Percentiles rank a stretch among this genome's conserved stretches.
Evolutionary conservation across 2,329 filamentous ascomycete species (phyloP).

Genomic region (Sporothrix curviconia): DNA sequence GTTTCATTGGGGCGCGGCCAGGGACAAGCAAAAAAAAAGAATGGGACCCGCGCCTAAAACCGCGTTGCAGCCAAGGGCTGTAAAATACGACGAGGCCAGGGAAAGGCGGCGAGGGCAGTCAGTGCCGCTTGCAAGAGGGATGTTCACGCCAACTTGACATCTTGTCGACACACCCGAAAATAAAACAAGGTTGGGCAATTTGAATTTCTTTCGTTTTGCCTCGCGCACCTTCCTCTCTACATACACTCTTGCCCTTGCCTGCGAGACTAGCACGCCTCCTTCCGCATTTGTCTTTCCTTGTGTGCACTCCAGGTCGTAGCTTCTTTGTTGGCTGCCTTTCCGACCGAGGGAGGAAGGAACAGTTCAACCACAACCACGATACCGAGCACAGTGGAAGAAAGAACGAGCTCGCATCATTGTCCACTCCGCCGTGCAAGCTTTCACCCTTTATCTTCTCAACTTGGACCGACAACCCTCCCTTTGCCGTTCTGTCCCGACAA

Average conservation of each 20-base stretch:
- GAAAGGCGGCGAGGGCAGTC: background rate
- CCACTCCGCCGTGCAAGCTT: no score
- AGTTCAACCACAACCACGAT: no score
- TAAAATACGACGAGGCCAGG: background rate
- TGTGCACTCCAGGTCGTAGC: no score
- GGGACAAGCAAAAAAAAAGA: constrained; percentile 4
- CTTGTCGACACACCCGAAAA: no score
- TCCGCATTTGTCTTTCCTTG: background rate
- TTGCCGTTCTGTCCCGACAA: background rate
- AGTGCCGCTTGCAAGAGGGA: background rate
- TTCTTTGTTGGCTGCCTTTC: no score
- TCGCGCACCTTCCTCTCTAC: background rate
- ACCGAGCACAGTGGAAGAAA: no score
- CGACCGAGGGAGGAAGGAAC: no score
- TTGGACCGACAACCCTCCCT: no score
- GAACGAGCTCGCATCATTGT: no score
- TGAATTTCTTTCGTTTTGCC: no score
- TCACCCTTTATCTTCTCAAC: no score
- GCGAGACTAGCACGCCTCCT: background rate
- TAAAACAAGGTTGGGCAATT: no score
- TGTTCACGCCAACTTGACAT: background rate
- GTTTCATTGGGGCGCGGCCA: constrained; percentile 3
- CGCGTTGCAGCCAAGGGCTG: constrained; percentile 3
- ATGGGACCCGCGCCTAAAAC: constrained; percentile 14
- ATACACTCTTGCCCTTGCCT: background rate